A percentile compares a stretch with the other conserved stretches of the same genome.
These are phyloP conservation scores for Penicillium crustosum DNA, from an alignment of 2,329 filamentous ascomycete genomes.

Conservation along the genomic window DNA sequence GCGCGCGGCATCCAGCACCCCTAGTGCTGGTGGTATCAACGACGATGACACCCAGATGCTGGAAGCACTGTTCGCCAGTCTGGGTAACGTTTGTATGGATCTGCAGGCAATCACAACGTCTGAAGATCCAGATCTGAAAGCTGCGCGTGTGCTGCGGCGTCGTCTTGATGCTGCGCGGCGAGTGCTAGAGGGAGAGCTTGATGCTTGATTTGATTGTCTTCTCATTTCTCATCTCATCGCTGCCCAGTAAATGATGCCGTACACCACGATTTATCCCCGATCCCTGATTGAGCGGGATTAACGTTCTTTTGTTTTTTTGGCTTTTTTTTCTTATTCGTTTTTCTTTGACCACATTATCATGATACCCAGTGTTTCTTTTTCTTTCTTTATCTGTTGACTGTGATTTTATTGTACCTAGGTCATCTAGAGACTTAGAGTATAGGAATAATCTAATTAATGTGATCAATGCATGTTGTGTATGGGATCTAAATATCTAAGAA, in stretches of 20 bases:
- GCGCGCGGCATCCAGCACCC: slow-evolving; percentile 32
- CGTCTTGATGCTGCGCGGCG: slow-evolving; percentile 72
- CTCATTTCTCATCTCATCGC: slow-evolving; percentile 1
- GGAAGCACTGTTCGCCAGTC: slow-evolving; percentile 54
- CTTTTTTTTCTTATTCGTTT: slow-evolving; percentile 5
- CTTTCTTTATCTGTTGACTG: slow-evolving; percentile 1
- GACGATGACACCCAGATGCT: slow-evolving; percentile 58
- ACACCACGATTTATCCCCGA: slow-evolving; percentile 5
- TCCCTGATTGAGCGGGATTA: not conserved
- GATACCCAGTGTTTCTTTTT: slow-evolving; percentile 24
- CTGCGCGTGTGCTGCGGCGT: slow-evolving; percentile 64
- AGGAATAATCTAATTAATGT: not conserved
- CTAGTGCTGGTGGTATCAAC: slow-evolving; percentile 39
- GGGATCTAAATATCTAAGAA: not conserved
- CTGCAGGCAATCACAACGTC: slow-evolving; percentile 50
- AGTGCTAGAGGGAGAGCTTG: slow-evolving; percentile 69
- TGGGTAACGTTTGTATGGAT: slow-evolving; percentile 51
- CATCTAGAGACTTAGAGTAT: slow-evolving; percentile 4
- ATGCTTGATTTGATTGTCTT: slow-evolving; percentile 28
- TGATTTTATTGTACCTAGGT: slow-evolving; percentile 1
- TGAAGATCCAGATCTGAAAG: slow-evolving; percentile 56
- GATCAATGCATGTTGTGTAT: not conserved
- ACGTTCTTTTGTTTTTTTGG: slow-evolving; percentile 10
- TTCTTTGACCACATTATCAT: slow-evolving; percentile 11
- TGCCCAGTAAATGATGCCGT: slow-evolving; percentile 5